Evolutionary conservation across 331 rosid species (phyloP), one percentile per base, ranked within the genome.

Genomic region (Malus hybrid): DNA sequence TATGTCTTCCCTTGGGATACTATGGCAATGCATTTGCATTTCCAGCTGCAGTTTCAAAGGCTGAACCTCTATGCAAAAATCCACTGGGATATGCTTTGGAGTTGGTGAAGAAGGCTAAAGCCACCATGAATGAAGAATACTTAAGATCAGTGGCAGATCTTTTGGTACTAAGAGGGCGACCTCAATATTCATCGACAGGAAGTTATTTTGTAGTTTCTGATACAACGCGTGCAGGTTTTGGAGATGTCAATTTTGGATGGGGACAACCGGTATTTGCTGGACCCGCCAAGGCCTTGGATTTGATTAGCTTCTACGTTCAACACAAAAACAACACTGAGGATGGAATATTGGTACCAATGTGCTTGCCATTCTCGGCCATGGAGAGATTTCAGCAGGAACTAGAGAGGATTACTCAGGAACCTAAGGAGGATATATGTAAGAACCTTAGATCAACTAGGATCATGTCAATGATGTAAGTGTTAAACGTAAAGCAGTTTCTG

Each of bases 231-330:
- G 75, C 54, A 0, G 83, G 85, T 27, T 67, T 78, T 0, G 22
- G 18, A 11, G 39, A 60, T 1, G 24, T 87, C 2, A 74, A 85
- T 39, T 85, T 87, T 2, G 89, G 91, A 9, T 80, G 86, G 89
- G 91, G 91, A 3, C 39, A 46, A 18, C 76, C 87, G 0, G 44
- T 61, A 0, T 83, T 54, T 64, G 83, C 78, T 6, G 87, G 91
- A 5, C 71, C 56, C 3, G 71, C 78, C 0, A 82, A 65, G 72
- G 67, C 91, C 33, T 9, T 54, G 6, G 72, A 74, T 0, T 34
- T 8, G 36, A 32, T 83, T 29, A 83, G 83, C 68, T 73, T 70
- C 57, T 57, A 28, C 59, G 65, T 69, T n/a, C 10, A 27, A 70
- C n/a, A 83, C 24, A 67, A 22, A 77, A 79, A 1, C 81, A 72